phyloP scores from a whole-genome alignment of 768 basidiomycete genomes.

The Antrodiella citrinella region DNA sequence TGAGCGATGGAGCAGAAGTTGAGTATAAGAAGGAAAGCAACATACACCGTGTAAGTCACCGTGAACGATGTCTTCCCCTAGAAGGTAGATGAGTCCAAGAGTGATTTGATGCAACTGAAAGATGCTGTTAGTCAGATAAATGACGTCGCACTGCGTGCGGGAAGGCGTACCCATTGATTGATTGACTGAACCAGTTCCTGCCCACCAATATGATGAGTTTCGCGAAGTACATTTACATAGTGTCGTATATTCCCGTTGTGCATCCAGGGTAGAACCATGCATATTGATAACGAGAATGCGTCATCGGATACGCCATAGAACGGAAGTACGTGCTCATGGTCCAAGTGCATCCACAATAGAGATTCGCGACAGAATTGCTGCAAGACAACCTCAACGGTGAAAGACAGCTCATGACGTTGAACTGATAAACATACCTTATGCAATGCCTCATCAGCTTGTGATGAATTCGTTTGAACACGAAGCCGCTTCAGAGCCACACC shows the following conservation, averaged over 20 bases:
- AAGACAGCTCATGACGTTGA: neutral
- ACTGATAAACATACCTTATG: neutral
- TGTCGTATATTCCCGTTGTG: neutral
- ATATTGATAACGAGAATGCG: neutral
- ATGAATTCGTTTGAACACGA: neutral
- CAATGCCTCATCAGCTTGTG: neutral
- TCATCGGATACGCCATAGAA: slow-evolving; percentile 2
- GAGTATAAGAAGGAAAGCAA: neutral
- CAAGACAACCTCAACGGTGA: no score
- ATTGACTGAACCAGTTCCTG: neutral
- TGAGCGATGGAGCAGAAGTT: neutral
- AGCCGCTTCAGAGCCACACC: slow-evolving; percentile 2
- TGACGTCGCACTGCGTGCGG: neutral
- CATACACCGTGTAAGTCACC: slow-evolving; percentile 4
- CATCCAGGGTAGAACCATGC: slow-evolving; percentile 5
- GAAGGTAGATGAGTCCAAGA: slow-evolving; percentile 1
- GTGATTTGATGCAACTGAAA: slow-evolving; percentile 3
- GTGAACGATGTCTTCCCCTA: slow-evolving; percentile 2
- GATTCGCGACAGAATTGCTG: slow-evolving; percentile 1
- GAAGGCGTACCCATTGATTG: slow-evolving; percentile 3
- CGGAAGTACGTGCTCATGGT: slow-evolving; percentile 2
- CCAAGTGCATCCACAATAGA: slow-evolving; percentile 1
- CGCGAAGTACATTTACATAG: neutral
- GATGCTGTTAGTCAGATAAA: neutral
- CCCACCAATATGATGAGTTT: neutral